phyloP scores from a whole-genome alignment of 2,329 filamentous ascomycete species.

The Cladosporium velox region DNA sequence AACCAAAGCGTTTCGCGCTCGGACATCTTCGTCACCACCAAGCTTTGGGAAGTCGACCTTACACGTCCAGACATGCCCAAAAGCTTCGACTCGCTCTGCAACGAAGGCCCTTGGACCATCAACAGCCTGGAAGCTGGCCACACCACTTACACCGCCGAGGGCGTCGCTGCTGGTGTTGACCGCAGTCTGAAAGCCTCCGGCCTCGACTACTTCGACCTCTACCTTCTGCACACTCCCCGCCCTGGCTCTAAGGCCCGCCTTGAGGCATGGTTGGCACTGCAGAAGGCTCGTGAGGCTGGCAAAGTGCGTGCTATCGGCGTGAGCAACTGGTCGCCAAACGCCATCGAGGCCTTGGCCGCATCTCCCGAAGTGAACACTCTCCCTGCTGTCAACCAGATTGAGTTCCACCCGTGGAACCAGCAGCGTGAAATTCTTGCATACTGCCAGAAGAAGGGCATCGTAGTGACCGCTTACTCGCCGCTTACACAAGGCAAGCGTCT shows the following conservation, averaged over 20 bases:
- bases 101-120: conserved; percentile 34
- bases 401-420: conserved; percentile 70
- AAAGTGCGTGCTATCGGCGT: conserved; percentile 54
- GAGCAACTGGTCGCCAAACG: conserved; percentile 51
- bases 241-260: conserved; percentile 66
- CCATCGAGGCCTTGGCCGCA: conserved; percentile 51
- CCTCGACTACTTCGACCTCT: conserved; percentile 79
- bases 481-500: conserved; percentile 64
- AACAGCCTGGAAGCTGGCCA: conserved; percentile 41
- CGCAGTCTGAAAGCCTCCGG: conserved; percentile 73
- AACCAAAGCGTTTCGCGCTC: conserved; percentile 67
- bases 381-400: conserved; percentile 56
- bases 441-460: conserved; percentile 68
- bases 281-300: conserved; percentile 57
- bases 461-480: conserved; percentile 68
- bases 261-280: conserved; percentile 75
- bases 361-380: conserved; percentile 20
- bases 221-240: conserved; percentile 79
- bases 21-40: conserved; percentile 63
- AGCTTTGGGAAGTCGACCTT: conserved; percentile 42
- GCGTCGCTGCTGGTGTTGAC: conserved; percentile 61
- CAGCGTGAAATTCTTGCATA: conserved; percentile 72
- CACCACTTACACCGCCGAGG: conserved; percentile 40
- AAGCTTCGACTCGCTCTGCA: conserved; percentile 24
- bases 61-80: conserved; percentile 25